Evolutionary conservation across 2,329 filamentous ascomycete genomes (phyloP).

Genomic region (Penicillium sp.): DNA sequence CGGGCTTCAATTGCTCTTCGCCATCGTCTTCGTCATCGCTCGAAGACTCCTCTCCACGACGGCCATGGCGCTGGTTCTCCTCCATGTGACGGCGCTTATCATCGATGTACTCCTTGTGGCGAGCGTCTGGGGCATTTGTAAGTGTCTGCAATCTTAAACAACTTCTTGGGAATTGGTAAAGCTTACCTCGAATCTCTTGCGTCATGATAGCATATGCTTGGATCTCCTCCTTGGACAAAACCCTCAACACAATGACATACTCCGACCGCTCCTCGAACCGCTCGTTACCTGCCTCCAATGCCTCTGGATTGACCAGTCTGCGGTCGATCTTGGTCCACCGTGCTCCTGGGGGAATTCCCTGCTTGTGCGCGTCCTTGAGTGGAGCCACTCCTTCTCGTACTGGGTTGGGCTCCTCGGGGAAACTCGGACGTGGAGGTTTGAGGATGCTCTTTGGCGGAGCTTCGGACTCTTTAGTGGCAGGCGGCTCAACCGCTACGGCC

Average conservation of each 20-base stretch:
- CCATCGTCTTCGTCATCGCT: slow-evolving; percentile 37
- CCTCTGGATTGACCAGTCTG: slow-evolving; percentile 82
- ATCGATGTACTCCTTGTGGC: slow-evolving; percentile 35
- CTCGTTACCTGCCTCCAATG: slow-evolving; percentile 79
- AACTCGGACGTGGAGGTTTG: slow-evolving; percentile 73
- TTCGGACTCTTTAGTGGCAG: slow-evolving; percentile 53
- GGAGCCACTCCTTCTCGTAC: slow-evolving; percentile 87
- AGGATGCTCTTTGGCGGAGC: slow-evolving; percentile 74
- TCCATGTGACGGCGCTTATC: slow-evolving; percentile 41
- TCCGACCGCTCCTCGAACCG: slow-evolving; percentile 88
- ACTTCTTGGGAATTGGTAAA: not conserved
- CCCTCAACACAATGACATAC: slow-evolving; percentile 86
- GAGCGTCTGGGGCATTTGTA: slow-evolving; percentile 28
- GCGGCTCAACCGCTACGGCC: slow-evolving; percentile 25
- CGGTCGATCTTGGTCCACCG: slow-evolving; percentile 92
- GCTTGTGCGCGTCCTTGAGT: slow-evolving; percentile 75
- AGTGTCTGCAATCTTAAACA: slow-evolving; percentile 4
- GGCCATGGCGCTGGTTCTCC: slow-evolving; percentile 40
- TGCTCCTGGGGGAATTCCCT: slow-evolving; percentile 71
- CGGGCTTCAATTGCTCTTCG: slow-evolving; percentile 30
- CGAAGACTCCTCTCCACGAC: slow-evolving; percentile 27
- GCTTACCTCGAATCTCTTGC: slow-evolving; percentile 70
- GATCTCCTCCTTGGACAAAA: slow-evolving; percentile 83
- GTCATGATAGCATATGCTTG: slow-evolving; percentile 80
- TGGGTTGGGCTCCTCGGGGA: slow-evolving; percentile 79